Evolutionary conservation across 2,329 filamentous ascomycete species (phyloP).

Genomic region (Fusarium sp.): DNA sequence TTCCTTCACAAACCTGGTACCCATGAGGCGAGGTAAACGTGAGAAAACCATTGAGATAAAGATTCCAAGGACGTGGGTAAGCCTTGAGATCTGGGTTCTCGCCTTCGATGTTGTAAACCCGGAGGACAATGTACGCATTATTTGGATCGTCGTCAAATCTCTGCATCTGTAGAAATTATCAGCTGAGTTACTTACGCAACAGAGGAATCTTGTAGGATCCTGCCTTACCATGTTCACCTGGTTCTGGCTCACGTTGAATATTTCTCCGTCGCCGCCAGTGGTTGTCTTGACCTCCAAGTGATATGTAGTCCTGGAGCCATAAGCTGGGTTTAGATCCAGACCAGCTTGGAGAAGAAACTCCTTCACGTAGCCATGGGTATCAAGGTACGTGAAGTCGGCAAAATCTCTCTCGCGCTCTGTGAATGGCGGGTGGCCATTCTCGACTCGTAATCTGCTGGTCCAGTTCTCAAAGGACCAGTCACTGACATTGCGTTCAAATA

Average conservation of each 20-base stretch:
- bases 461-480: neutral
- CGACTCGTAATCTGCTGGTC: neutral
- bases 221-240: neutral
- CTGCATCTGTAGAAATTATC: neutral
- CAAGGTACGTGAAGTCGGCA: neutral
- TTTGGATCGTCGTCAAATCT: neutral
- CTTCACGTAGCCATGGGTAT: neutral
- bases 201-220: too few species aligned
- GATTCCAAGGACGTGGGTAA: neutral
- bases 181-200: neutral
- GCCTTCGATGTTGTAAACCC: neutral
- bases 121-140: neutral
- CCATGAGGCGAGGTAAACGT: neutral
- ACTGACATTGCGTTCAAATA: neutral
- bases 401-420: neutral
- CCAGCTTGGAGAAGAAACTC: neutral
- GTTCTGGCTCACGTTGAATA: neutral
- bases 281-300: neutral
- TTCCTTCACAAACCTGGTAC: neutral
- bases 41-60: neutral
- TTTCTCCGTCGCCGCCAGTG: neutral
- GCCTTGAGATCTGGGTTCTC: neutral
- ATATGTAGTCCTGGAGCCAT: neutral
- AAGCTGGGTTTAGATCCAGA: neutral
- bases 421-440: neutral